Conservation (phyloP, 441 rosid genomes). For the Corymbia citriodora region DNA sequence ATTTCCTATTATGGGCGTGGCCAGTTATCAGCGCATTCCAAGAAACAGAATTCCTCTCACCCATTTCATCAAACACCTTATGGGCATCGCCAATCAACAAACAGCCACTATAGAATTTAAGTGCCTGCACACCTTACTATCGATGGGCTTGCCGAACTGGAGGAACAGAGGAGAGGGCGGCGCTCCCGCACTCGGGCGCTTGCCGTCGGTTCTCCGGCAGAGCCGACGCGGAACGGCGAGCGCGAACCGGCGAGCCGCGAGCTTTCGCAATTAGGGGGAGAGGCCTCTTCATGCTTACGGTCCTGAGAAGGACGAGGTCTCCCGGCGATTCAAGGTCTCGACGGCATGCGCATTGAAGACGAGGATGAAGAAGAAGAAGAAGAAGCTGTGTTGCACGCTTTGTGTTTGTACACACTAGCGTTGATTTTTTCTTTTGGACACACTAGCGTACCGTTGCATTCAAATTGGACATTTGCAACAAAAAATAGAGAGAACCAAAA, state of each 20-base stretch:
- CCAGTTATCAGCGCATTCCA: neutral
- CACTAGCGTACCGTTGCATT: neutral
- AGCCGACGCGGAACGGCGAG: neutral
- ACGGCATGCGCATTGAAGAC: neutral
- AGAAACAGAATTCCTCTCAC: neutral
- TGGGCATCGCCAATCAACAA: neutral
- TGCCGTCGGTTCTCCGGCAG: neutral
- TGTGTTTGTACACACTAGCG: neutral
- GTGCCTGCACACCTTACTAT: neutral
- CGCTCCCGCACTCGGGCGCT: neutral
- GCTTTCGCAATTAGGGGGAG: neutral
- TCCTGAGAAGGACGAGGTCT: neutral
- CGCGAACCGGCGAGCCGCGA: neutral
- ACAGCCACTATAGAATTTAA: neutral
- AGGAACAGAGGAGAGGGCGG: neutral
- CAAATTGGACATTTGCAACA: neutral
- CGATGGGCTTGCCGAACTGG: neutral
- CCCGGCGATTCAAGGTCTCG: neutral
- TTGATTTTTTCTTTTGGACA: neutral
- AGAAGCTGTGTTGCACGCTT: neutral
- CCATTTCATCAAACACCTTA: neutral
- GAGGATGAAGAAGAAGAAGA: neutral
- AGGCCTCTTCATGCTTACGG: neutral
- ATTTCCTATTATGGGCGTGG: neutral
- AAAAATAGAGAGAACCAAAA: too few relatives aligned